Percentiles rank a stretch among this genome's conserved stretches.
phyloP scores from a whole-genome alignment of 208 protist genomes.

The Endotrypanum monterogeii region DNA sequence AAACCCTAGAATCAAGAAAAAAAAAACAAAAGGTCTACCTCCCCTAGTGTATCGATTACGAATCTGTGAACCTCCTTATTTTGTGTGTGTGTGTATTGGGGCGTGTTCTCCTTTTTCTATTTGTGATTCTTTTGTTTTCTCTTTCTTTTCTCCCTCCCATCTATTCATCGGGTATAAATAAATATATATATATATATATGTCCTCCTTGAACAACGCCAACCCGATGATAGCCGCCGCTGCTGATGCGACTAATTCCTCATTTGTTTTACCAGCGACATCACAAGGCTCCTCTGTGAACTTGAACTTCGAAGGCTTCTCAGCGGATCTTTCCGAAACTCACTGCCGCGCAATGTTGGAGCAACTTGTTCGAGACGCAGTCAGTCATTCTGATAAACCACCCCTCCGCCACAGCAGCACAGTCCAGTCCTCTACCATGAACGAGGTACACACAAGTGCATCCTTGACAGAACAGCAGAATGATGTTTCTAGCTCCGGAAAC shows the following conservation, averaged over 20 bases:
- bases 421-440: background rate
- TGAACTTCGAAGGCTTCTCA: background rate
- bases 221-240: background rate
- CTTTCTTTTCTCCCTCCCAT: slow-evolving; percentile 9
- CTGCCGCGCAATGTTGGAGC: background rate
- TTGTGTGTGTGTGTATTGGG: background rate
- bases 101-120: slow-evolving; percentile 7
- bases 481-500: background rate
- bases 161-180: background rate
- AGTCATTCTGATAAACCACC: background rate
- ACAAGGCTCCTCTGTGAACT: background rate
- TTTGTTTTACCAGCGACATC: background rate
- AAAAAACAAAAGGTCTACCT: too few species aligned
- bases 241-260: background rate
- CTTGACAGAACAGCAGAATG: background rate
- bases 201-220: background rate
- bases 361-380: slow-evolving; percentile 1
- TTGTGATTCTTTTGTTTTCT: slow-evolving; percentile 7
- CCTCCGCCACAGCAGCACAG: too few species aligned
- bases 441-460: background rate
- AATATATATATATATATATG: background rate
- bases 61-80: too few species aligned
- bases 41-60: too few species aligned
- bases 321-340: background rate
- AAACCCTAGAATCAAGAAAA: too few species aligned